These are phyloP conservation scores for Holtermanniella nyarrowii DNA, from an alignment of 768 basidiomycete genomes.

Conservation along the genomic window DNA sequence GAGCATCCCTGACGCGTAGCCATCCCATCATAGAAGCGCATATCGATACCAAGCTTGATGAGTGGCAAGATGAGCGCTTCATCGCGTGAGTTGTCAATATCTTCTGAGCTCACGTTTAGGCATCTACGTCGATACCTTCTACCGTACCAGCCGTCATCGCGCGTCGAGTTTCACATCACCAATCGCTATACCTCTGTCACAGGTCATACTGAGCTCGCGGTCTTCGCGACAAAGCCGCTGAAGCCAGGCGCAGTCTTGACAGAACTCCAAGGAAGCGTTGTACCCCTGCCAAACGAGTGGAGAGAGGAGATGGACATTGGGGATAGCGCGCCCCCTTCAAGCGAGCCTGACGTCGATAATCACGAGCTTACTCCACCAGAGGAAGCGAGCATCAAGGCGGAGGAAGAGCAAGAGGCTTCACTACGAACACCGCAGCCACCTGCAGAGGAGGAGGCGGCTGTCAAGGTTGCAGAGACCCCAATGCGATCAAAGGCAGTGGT, in stretches of 20 bases:
- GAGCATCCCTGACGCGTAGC: slow-evolving; percentile 5
- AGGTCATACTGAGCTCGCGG: slow-evolving; percentile 34
- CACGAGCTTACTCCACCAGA: too few relatives aligned
- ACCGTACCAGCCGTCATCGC: slow-evolving; percentile 24
- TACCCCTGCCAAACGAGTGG: slow-evolving; percentile 32
- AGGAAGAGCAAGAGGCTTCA: background rate
- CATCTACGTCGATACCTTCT: slow-evolving; percentile 35
- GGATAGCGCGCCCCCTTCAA: slow-evolving; percentile 2
- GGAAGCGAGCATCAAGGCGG: too few relatives aligned
- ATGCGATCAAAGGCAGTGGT: too few relatives aligned
- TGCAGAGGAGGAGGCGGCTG: background rate
- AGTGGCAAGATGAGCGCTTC: slow-evolving; percentile 25
- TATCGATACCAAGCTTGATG: slow-evolving; percentile 19
- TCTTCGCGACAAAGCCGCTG: slow-evolving; percentile 29
- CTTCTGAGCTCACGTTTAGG: slow-evolving; percentile 7
- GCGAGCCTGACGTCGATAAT: too few relatives aligned
- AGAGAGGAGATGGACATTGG: slow-evolving; percentile 26
- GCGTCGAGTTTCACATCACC: slow-evolving; percentile 36
- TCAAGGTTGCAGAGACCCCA: too few relatives aligned
- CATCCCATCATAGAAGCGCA: slow-evolving; percentile 27
- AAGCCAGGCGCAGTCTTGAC: slow-evolving; percentile 15
- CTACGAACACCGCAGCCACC: too few relatives aligned
- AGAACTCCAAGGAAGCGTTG: slow-evolving; percentile 32
- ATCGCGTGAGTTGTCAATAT: slow-evolving; percentile 16
- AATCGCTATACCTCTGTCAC: slow-evolving; percentile 28